Conservation (phyloP, 2,329 filamentous ascomycete genomes). For the Knufia fluminis region DNA sequence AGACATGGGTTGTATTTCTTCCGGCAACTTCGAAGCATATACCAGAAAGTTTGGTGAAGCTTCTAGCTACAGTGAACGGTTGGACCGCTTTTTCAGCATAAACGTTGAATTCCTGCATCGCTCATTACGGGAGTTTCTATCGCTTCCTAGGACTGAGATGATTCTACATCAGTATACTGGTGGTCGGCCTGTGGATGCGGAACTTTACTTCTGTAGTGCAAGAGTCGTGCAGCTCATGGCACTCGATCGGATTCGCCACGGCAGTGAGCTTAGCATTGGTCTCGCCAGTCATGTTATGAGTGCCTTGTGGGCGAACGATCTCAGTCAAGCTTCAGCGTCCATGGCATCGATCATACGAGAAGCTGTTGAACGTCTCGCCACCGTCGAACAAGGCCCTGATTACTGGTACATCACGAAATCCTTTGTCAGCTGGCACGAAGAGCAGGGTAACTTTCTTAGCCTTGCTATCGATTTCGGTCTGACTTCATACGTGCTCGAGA, state of each 20-base stretch:
- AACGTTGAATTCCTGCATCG: background rate
- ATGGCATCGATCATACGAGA: background rate
- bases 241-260: background rate
- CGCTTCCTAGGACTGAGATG: background rate
- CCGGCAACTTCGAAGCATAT: no score
- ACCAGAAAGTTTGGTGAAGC: background rate
- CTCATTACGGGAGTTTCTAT: conserved; percentile 4
- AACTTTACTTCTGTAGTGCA: background rate
- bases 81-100: background rate
- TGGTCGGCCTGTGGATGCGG: background rate
- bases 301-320: background rate
- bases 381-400: background rate
- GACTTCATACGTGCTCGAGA: conserved; percentile 2
- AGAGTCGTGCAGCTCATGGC: background rate
- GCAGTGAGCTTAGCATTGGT: background rate
- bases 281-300: background rate
- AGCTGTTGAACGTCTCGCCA: background rate
- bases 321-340: background rate
- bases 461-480: conserved; percentile 6
- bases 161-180: conserved; percentile 1
- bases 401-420: background rate
- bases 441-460: background rate
- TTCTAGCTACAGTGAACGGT: background rate
- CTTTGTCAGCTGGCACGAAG: background rate
- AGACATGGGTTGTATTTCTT: background rate